Percentiles rank a stretch among this genome's conserved stretches.
These are phyloP conservation scores for Chloropicon primus DNA, from an alignment of 139 green algal species.

Conservation along the genomic window DNA sequence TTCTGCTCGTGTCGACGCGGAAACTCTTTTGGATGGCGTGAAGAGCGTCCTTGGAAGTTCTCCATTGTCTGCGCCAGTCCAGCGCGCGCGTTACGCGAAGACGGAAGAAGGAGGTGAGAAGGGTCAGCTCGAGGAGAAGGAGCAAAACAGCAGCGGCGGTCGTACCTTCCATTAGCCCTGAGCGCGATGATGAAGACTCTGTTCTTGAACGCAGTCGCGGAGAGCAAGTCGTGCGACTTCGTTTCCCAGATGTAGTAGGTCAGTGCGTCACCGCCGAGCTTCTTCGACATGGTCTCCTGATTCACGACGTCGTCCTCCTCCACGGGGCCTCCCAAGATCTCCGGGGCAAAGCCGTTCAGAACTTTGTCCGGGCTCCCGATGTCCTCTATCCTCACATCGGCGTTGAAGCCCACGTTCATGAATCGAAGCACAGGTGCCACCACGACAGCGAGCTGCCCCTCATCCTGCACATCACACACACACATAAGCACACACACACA, in stretches of 20 bases:
- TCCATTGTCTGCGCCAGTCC: neutral
- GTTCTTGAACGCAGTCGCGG: slow-evolving; percentile 9
- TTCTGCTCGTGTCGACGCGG: neutral
- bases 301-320: slow-evolving; percentile 42
- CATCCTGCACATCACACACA: slow-evolving; percentile 6
- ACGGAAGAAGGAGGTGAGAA: too few relatives aligned
- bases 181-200: slow-evolving; percentile 8
- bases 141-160: neutral
- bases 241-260: slow-evolving; percentile 7
- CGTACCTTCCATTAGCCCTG: neutral
- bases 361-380: slow-evolving; percentile 54
- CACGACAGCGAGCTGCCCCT: slow-evolving; percentile 65
- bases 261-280: neutral
- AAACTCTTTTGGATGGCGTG: neutral
- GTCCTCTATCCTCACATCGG: slow-evolving; percentile 40
- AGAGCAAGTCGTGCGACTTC: neutral
- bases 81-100: too few relatives aligned
- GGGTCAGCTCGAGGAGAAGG: too few relatives aligned
- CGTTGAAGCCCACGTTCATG: slow-evolving; percentile 33
- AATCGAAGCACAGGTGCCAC: slow-evolving; percentile 84
- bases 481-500: too few relatives aligned
- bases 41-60: neutral
- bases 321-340: slow-evolving; percentile 66
- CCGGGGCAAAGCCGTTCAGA: slow-evolving; percentile 74
- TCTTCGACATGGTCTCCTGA: neutral